A percentile compares a stretch with the other conserved stretches of the same genome.
These are phyloP conservation scores for Russula sp. DNA, from an alignment of 768 basidiomycete genomes.

Conservation along the genomic window DNA sequence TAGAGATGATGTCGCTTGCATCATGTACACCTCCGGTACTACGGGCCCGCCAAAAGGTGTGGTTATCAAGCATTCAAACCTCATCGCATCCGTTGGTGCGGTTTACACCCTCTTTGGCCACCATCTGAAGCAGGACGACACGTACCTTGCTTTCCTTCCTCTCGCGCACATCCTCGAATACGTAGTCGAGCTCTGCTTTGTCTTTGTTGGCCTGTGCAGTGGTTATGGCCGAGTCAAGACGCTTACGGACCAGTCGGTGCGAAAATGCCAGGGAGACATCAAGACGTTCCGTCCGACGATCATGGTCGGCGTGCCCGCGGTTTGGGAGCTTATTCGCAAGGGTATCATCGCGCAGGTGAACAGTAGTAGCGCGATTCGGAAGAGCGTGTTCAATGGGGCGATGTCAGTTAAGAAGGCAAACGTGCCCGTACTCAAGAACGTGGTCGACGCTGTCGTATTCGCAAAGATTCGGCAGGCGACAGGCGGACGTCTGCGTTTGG, in stretches of 20 bases:
- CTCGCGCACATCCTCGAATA: slow-evolving; percentile 95
- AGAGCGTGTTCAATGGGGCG: slow-evolving; percentile 73
- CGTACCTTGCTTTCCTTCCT: slow-evolving; percentile 85
- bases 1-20: slow-evolving; percentile 48
- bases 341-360: slow-evolving; percentile 83
- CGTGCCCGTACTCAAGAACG: slow-evolving; percentile 52
- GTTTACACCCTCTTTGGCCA: slow-evolving; percentile 64
- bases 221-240: slow-evolving; percentile 96
- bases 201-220: slow-evolving; percentile 69
- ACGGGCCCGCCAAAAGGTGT: slow-evolving; percentile 96
- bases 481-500: slow-evolving; percentile 78
- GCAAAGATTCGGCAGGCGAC: slow-evolving; percentile 73
- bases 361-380: slow-evolving; percentile 55
- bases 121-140: slow-evolving; percentile 51
- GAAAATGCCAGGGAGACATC: slow-evolving; percentile 85
- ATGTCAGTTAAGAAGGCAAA: slow-evolving; percentile 65
- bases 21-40: slow-evolving; percentile 86
- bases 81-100: slow-evolving; percentile 83
- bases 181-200: slow-evolving; percentile 75
- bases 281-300: slow-evolving; percentile 76
- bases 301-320: slow-evolving; percentile 91
- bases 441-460: slow-evolving; percentile 75
- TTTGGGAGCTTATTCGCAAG: slow-evolving; percentile 97
- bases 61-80: slow-evolving; percentile 77
- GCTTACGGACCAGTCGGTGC: slow-evolving; percentile 87